Evolutionary conservation across 1,139 yeast genomes (phyloP).

Genomic region (Spathaspora sp.): DNA sequence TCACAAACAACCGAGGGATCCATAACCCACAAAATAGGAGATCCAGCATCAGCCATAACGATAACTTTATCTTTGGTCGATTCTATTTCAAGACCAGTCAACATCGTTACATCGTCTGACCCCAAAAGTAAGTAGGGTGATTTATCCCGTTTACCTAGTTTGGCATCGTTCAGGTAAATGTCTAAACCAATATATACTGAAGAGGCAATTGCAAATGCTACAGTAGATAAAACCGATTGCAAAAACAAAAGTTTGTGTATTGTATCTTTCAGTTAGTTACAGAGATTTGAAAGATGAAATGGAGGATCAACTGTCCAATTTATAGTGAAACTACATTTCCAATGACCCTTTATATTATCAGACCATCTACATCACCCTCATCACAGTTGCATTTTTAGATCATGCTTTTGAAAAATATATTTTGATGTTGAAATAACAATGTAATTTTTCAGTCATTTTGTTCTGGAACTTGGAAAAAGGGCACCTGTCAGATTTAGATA

Average conservation of each 20-base stretch:
- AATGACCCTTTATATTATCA: too few relatives aligned
- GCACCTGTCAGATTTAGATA: too few relatives aligned
- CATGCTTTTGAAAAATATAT: neutral
- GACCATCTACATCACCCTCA: too few relatives aligned
- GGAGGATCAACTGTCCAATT: too few relatives aligned
- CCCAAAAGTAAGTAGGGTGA: neutral
- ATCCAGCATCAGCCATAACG: constrained; percentile 29
- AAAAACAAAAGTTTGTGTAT: neutral
- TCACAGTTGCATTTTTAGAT: neutral
- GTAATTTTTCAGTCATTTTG: too few relatives aligned
- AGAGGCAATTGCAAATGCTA: neutral
- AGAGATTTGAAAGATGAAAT: too few relatives aligned
- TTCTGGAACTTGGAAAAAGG: neutral
- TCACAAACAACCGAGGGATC: constrained; percentile 3
- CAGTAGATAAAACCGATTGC: neutral
- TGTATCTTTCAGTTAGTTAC: neutral
- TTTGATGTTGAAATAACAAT: neutral
- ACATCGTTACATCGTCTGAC: neutral
- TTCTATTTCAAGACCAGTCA: constrained; percentile 17
- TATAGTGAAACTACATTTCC: too few relatives aligned
- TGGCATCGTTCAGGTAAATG: neutral
- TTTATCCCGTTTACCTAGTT: neutral
- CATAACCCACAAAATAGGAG: constrained; percentile 29
- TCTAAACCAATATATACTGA: neutral
- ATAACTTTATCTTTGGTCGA: constrained; percentile 18